Evolutionary conservation across 805 yeast genomes (phyloP).

Genomic region (Sungouiozyma ichnusensis): DNA sequence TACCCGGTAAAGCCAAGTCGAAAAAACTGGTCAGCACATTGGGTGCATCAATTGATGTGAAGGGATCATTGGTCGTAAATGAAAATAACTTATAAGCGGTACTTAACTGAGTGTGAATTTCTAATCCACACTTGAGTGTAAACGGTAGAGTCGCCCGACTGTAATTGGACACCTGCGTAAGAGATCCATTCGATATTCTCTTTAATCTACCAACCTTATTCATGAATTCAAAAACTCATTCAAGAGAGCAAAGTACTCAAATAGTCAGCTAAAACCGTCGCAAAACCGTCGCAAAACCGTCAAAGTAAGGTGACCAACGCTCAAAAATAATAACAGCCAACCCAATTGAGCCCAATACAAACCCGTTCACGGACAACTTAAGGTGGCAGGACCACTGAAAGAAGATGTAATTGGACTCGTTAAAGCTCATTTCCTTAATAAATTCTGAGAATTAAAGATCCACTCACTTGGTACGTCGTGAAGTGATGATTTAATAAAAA

Average conservation of each 20-base stretch:
- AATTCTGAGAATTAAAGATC: neutral
- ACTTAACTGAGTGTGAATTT: slow-evolving; percentile 82
- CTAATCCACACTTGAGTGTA: slow-evolving; percentile 72
- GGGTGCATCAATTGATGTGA: slow-evolving; percentile 40
- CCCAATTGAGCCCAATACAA: no score
- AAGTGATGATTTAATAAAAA: neutral
- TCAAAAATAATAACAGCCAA: no score
- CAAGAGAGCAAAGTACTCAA: no score
- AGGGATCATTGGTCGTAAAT: slow-evolving; percentile 36
- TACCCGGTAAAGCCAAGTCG: slow-evolving; percentile 85
- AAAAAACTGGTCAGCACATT: slow-evolving; percentile 65
- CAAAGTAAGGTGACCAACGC: no score
- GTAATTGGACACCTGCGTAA: neutral
- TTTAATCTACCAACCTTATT: no score
- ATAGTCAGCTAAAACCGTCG: no score
- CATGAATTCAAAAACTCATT: no score
- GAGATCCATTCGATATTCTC: neutral
- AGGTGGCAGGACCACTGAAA: no score
- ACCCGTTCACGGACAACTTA: no score
- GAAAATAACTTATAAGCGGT: slow-evolving; percentile 74
- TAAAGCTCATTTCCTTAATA: neutral
- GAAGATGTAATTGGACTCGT: no score
- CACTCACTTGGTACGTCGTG: neutral
- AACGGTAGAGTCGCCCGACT: slow-evolving; percentile 14
- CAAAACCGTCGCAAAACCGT: no score